A percentile compares a stretch with the other conserved stretches of the same genome.
Conservation (phyloP, 2,329 filamentous ascomycete genomes). For the Aspergillus spinulosporus region DNA sequence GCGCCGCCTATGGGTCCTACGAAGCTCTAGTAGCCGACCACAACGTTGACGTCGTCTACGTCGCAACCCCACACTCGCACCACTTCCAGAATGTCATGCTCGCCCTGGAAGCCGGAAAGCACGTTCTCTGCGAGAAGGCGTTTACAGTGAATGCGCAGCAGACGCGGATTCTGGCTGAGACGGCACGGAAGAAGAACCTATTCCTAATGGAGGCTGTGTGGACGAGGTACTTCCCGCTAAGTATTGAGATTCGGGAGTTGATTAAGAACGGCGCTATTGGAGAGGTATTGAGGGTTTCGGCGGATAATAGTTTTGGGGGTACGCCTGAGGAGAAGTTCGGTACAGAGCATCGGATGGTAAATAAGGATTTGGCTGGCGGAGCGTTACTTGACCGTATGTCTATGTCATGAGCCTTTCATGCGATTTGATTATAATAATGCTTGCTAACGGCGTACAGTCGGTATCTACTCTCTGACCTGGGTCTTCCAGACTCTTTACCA, state of each 20-base stretch:
- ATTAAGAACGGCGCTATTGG: constrained; percentile 64
- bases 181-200: constrained; percentile 69
- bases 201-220: constrained; percentile 82
- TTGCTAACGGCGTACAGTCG: constrained; percentile 50
- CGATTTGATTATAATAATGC: too few relatives aligned
- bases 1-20: constrained; percentile 77
- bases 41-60: constrained; percentile 81
- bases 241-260: constrained; percentile 62
- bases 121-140: constrained; percentile 88
- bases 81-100: constrained; percentile 90
- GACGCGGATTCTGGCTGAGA: constrained; percentile 68
- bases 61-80: constrained; percentile 87
- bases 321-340: constrained; percentile 61
- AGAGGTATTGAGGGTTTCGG: constrained; percentile 56
- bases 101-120: constrained; percentile 78
- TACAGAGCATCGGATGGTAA: constrained; percentile 74
- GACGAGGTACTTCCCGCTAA: constrained; percentile 86
- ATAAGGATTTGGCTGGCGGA: constrained; percentile 78
- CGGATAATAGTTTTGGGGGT: constrained; percentile 63
- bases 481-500: constrained; percentile 87
- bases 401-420: not conserved
- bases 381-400: constrained; percentile 68
- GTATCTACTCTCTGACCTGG: constrained; percentile 88
- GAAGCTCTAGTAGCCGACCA: constrained; percentile 75
- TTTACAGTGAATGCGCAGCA: constrained; percentile 82